A percentile compares a stretch with the other conserved stretches of the same genome.
phyloP scores from a whole-genome alignment of 345 rosid species.

The Salix purpurea region DNA sequence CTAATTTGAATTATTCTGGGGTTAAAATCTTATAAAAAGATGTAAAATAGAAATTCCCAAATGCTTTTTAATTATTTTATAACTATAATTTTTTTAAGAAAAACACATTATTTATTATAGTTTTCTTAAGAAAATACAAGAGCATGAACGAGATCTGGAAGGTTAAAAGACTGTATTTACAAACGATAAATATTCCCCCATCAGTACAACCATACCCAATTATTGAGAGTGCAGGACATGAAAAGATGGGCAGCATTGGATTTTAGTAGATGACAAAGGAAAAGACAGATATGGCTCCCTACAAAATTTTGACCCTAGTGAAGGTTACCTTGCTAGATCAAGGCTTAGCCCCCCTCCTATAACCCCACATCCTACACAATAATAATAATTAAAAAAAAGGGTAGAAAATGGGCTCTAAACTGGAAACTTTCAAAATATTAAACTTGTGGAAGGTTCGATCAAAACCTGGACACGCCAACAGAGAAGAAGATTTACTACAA shows the following conservation, averaged over 20 bases:
- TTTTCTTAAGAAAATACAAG: accelerated
- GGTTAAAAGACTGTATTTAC: neutral
- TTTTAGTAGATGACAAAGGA: neutral
- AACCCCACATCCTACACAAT: neutral
- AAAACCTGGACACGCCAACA: neutral
- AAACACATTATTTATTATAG: too few relatives aligned
- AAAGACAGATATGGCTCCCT: neutral
- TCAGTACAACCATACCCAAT: neutral
- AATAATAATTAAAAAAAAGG: too few relatives aligned
- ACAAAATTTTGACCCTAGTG: neutral
- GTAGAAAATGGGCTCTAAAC: neutral
- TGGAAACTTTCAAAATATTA: too few relatives aligned
- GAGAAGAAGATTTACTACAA: neutral
- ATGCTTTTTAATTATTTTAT: too few relatives aligned
- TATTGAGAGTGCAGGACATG: neutral
- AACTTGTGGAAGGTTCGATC: neutral
- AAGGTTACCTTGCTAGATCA: neutral
- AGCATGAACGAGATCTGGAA: neutral
- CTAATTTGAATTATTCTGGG: too few relatives aligned
- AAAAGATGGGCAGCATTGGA: neutral
- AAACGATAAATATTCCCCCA: neutral
- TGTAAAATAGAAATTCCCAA: too few relatives aligned
- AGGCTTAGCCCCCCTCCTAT: neutral
- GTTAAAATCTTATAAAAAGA: too few relatives aligned
- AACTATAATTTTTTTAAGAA: too few relatives aligned